Percentiles rank a stretch among this genome's conserved stretches.
phyloP scores from a whole-genome alignment of 768 basidiomycete genomes.

The Tylopilus sp. region DNA sequence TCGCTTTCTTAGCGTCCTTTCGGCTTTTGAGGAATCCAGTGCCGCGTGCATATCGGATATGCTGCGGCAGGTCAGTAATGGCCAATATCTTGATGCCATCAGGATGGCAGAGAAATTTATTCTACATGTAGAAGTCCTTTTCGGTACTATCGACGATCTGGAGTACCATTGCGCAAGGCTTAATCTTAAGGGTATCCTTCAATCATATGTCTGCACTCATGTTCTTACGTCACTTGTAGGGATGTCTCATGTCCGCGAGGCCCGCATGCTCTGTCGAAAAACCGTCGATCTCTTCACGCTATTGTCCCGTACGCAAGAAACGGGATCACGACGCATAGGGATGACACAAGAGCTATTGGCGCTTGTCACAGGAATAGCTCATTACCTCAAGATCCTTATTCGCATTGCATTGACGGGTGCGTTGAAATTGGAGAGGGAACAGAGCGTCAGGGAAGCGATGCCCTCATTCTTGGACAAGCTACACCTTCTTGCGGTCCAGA shows the following conservation, averaged over 20 bases:
- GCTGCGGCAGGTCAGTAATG: slow-evolving; percentile 95
- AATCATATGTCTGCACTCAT: background rate
- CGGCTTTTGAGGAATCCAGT: slow-evolving; percentile 98
- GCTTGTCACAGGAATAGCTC: slow-evolving; percentile 96
- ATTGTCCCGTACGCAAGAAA: slow-evolving; percentile 92
- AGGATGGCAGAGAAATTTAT: slow-evolving; percentile 99
- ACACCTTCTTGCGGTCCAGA: slow-evolving; percentile 84
- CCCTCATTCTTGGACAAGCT: slow-evolving; percentile 88
- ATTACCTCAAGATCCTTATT: slow-evolving; percentile 99
- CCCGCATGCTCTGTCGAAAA: slow-evolving; percentile 97
- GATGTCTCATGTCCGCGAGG: slow-evolving; percentile 98
- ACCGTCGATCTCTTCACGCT: slow-evolving; percentile 98
- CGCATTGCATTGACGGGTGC: slow-evolving; percentile 96
- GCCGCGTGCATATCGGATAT: slow-evolving; percentile 99
- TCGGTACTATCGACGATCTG: slow-evolving; percentile 95
- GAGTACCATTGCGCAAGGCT: slow-evolving; percentile 81
- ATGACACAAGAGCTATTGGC: slow-evolving; percentile 98
- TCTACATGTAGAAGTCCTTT: slow-evolving; percentile 95
- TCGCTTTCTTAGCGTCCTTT: slow-evolving; percentile 64
- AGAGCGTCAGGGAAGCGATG: slow-evolving; percentile 79
- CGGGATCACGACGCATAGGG: slow-evolving; percentile 84
- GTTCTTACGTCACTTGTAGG: slow-evolving; percentile 45
- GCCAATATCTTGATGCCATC: slow-evolving; percentile 94
- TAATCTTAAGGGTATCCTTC: slow-evolving; percentile 74
- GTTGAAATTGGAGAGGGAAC: slow-evolving; percentile 91